Conservation (phyloP, 176 grass and related monocot species). For the Oryza meridionalis region DNA sequence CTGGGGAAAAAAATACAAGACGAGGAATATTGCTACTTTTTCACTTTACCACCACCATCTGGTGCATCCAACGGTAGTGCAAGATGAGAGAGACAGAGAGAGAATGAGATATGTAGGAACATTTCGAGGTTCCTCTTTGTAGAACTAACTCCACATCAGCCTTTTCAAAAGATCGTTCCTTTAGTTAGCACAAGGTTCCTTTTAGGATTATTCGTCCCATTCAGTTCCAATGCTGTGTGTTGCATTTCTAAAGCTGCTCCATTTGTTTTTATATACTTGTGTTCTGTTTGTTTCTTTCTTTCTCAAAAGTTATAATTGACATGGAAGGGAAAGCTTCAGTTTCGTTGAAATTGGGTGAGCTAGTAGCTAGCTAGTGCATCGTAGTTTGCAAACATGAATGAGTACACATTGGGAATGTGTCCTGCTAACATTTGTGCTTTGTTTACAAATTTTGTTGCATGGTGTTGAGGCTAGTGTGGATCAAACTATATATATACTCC, state of each 20-base stretch:
- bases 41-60: slow-evolving; percentile 24
- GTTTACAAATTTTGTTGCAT: too few species aligned
- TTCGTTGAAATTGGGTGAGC: neutral
- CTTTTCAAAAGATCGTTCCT: slow-evolving; percentile 17
- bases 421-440: too few species aligned
- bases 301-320: neutral
- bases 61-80: neutral
- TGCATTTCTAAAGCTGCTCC: slow-evolving; percentile 9
- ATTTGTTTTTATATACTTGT: too few species aligned
- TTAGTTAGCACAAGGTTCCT: slow-evolving; percentile 24
- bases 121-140: slow-evolving; percentile 35
- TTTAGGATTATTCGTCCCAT: slow-evolving; percentile 47
- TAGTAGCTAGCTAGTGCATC: neutral
- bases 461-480: too few species aligned
- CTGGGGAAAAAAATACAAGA: slow-evolving; percentile 1
- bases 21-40: slow-evolving; percentile 8
- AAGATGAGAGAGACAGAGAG: neutral
- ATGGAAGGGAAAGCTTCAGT: slow-evolving; percentile 12
- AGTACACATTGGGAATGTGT: neutral
- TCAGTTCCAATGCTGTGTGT: neutral
- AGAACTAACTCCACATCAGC: slow-evolving; percentile 42
- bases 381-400: neutral
- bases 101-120: slow-evolving; percentile 34
- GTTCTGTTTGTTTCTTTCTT: neutral
- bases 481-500: too few species aligned